Base-by-base conservation (phyloP, 352 stramenopile genomes). In the Phytophthora hibernalis region DNA sequence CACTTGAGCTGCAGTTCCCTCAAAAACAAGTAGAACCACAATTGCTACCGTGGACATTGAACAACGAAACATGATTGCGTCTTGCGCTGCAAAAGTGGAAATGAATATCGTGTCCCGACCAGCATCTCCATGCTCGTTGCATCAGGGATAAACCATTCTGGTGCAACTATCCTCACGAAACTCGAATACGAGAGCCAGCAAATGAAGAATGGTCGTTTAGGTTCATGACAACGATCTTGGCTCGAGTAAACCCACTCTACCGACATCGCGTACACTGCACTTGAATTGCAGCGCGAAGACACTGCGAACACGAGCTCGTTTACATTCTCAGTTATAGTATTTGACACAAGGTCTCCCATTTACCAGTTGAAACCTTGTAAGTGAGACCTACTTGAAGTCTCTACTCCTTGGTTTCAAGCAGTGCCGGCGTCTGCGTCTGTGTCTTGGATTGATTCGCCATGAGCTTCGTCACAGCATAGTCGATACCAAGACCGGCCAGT, bases 401-500 rank as follows among this genome's bases (percentile, higher is more conserved):
- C 38, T 47, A 56, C 31, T 67, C 15, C n/a, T 70, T 44, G 12
- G 48, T 16, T 18, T 63, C 61, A 18, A 62, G 10, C 49, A 60
- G 15, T 10, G 28, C 42, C 43, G 49, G 49, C 16, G 49, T 63
- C 21, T 60, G 49, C 16, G 49, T 63, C 21, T 60, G 44, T 8
- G 54, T 52, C 42, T 72, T 53, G 12, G 48, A 45, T 24, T 42
- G 28, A 18, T 10, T 11, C n/a, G 43, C 35, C 24, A 30, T 61
- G 10, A 53, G 5, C 38, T 61, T 77, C n/a, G 59, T 62, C 10
- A 71, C 13, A 8, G 44, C 69, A 30, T 57, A 47, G 50, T 74
- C 60, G 3, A 77, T 30, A 1, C 26, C 69, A 30, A 70, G 24
- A 3, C 69, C 69, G 12, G 68, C 28, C 15, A 30, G 21, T 37